Base-by-base conservation (phyloP, 441 rosid species). In the Arabidopsis lyrata region DNA sequence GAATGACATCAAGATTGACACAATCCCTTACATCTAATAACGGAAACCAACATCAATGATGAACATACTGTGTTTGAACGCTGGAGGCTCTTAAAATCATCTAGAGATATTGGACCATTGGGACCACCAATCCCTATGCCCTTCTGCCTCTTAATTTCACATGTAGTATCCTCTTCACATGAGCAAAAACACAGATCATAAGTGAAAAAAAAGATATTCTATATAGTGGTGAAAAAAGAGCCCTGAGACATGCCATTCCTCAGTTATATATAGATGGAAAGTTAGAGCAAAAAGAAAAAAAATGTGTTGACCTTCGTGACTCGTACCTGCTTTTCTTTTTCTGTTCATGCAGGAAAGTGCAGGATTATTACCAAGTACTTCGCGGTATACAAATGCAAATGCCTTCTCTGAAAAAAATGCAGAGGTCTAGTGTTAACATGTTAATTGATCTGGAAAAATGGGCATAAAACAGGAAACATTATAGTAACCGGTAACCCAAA, bases 21-120 rank as follows among this genome's bases (percentile, higher is more conserved):
- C 13, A 60, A 45, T 54, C 68, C 53, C 29, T 8, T 35, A 7
- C 60, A 66, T 36, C 66, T 61, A 22, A 45, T 45, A 61, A 54
- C 1, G 1, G 36, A 59, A 36, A 18, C 44, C 13, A 27, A 18
- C 8, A 53, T 0, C 1, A 38, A 60, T 22, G 53, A 41, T 38
- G 52, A 74, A 39, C 64, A 65, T 88, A 95, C 98, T 82, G 78
- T 83, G 78, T 95, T 95, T 22, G 98, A 91, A 60, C 92, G 92
- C 68, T 92, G 99, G 72, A 95, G 97, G 81, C 93, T 95, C 76
- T 93, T 86, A 79, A 95, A 95, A 89, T 95, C 98, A 85, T 91
- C 96, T 70, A 95, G 90, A 67, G 95, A 95, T 79, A 92, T 72
- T 67, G 99, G 99, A 74, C 97, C 99, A 75, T 91, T 95, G 32